Evolutionary conservation across 768 basidiomycete species (phyloP), one percentile per base, ranked within the genome.

Genomic region (Leccinellum albellum): DNA sequence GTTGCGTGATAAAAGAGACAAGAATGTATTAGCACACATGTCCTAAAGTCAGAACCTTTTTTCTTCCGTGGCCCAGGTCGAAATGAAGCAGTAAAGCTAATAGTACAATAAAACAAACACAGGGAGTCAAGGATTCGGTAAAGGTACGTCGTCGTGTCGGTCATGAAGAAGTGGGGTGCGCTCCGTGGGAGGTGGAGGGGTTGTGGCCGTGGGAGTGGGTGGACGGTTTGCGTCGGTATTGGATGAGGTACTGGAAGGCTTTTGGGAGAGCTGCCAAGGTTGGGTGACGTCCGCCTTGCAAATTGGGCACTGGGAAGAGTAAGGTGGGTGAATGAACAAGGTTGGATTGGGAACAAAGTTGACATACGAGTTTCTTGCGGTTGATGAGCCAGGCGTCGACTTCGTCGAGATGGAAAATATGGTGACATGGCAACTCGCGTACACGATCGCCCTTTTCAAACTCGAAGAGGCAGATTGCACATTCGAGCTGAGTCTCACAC

Each of bases 271-370:
- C 6, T 68, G 66, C 59, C 71, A 73, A 12, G 85, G 82, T 58
- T 84, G 82, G 1, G 94, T 96, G 49, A 97, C 92, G 67, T 97
- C 94, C 50, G 90, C 86, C 71, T 95, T 92, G 75, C 94, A 97
- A 3, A 94, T 79, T 6, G 94, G 94, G 64, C 94, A 97, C 93
- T 40, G 17, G 62, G 51, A 28, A 53, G 12, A 44, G 23, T 33
- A 51, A 15, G 1, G 54, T 57, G 20, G 15, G 23, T 23, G 24
- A 46, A 58, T 28, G 60, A 54, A 28, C 32, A 51, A 54, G 57
- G 55, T 48, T 57, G 45, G 32, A 1, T 23, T 40, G n/a, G 2
- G 31, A 31, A 32, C 20, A 51, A 54, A 50, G 26, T 37, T 56
- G 14, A 78, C 88, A 67, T 66, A 95, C 94, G 72, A 96, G 74